Conservation (phyloP, 2,329 filamentous ascomycete genomes). For the Colletotrichum musae region DNA sequence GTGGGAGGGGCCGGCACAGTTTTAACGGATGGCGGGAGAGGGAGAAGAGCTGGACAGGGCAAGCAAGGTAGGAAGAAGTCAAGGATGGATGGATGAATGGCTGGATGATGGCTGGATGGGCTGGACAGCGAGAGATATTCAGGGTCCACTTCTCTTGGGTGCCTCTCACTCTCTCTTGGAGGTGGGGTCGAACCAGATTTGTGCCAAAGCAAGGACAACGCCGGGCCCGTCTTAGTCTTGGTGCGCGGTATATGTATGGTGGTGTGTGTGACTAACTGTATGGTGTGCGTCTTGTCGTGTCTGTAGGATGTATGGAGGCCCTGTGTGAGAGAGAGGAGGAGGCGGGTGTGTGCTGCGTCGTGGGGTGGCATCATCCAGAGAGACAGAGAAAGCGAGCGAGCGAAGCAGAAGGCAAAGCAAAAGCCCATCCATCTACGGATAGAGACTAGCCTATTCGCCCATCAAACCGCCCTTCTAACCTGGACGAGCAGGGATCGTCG, state of each 20-base stretch:
- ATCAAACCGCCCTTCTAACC: constrained; percentile 31
- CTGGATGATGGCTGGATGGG: neutral
- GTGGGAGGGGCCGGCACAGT: constrained; percentile 37
- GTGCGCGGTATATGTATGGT: constrained; percentile 19
- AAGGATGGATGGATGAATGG: too few species aligned
- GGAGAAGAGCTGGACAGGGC: constrained; percentile 3
- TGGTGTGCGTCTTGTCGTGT: constrained; percentile 7
- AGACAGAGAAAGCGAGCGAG: neutral
- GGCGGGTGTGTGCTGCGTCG: constrained; percentile 22
- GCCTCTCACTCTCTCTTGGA: constrained; percentile 18
- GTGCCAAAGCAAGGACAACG: constrained; percentile 16
- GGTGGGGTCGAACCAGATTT: constrained; percentile 31
- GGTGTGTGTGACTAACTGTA: neutral
- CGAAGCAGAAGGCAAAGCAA: neutral
- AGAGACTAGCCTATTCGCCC: constrained; percentile 32
- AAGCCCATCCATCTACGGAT: constrained; percentile 11
- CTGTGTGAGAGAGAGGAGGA: constrained; percentile 16
- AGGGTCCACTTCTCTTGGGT: constrained; percentile 37
- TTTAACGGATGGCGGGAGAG: constrained; percentile 37
- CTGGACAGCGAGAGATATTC: constrained; percentile 35
- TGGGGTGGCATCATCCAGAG: constrained; percentile 17
- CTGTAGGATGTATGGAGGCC: neutral
- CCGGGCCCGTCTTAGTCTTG: constrained; percentile 34
- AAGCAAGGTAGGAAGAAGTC: too few species aligned
- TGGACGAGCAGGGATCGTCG: constrained; percentile 29